Percentiles rank a stretch among this genome's conserved stretches.
These are phyloP conservation scores for Beauveria australis DNA, from an alignment of 2,329 filamentous ascomycete genomes.

Conservation along the genomic window DNA sequence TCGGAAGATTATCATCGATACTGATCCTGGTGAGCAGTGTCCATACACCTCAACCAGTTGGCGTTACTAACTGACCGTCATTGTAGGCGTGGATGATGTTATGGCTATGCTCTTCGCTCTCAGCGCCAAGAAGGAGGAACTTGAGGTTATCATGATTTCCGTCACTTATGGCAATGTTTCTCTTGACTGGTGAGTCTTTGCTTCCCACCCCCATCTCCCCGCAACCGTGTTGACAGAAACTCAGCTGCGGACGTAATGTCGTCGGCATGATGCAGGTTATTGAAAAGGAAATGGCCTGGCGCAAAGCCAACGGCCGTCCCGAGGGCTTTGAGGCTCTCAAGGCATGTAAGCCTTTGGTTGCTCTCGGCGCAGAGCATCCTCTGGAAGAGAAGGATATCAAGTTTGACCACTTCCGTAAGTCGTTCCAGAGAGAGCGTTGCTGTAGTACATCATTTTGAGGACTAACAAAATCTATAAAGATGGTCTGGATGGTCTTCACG, in stretches of 20 bases:
- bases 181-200: conserved; percentile 57
- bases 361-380: conserved; percentile 78
- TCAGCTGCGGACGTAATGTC: conserved; percentile 76
- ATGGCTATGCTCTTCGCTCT: conserved; percentile 82
- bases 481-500: conserved; percentile 67
- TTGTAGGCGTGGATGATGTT: conserved; percentile 75
- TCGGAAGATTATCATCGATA: conserved; percentile 85
- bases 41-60: neutral
- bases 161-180: conserved; percentile 93
- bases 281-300: conserved; percentile 81
- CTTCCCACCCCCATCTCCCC: neutral
- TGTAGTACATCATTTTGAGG: neutral
- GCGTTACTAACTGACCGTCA: neutral
- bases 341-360: conserved; percentile 70
- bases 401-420: conserved; percentile 81
- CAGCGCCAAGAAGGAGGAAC: conserved; percentile 70
- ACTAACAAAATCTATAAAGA: conserved; percentile 36
- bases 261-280: conserved; percentile 88
- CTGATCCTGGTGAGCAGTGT: conserved; percentile 64
- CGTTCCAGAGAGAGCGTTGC: neutral
- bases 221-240: neutral
- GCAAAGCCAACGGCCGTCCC: conserved; percentile 56
- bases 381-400: conserved; percentile 74
- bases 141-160: conserved; percentile 78
- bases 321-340: conserved; percentile 67